Conservation (phyloP, 2,329 filamentous ascomycete species). For the Trichoderma sp. region DNA sequence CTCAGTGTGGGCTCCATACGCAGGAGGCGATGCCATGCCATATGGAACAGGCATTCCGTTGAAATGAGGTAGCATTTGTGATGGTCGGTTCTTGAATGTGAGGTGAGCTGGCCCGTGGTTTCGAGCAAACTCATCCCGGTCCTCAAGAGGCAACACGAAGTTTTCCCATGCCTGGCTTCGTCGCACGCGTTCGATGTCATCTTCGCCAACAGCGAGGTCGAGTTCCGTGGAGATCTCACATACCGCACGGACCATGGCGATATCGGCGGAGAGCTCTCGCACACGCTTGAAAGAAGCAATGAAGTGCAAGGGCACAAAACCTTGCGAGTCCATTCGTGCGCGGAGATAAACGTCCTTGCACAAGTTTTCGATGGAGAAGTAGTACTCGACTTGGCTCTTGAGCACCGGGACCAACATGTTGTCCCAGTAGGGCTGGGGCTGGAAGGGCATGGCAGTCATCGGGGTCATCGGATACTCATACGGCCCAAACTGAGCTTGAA, state of each 20-base stretch:
- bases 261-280: slow-evolving; percentile 49
- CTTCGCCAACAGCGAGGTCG: slow-evolving; percentile 71
- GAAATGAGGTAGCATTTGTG: slow-evolving; percentile 31
- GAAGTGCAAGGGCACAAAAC: slow-evolving; percentile 77
- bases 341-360: slow-evolving; percentile 90
- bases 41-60: slow-evolving; percentile 34
- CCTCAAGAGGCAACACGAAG: slow-evolving; percentile 69
- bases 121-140: slow-evolving; percentile 70
- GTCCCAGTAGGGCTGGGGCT: slow-evolving; percentile 48
- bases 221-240: slow-evolving; percentile 69
- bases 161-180: slow-evolving; percentile 72
- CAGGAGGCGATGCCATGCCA: slow-evolving; percentile 29
- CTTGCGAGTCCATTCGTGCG: slow-evolving; percentile 90
- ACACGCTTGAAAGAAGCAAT: slow-evolving; percentile 82
- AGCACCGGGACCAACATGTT: slow-evolving; percentile 47
- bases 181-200: slow-evolving; percentile 76
- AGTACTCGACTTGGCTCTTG: slow-evolving; percentile 71
- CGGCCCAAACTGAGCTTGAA: slow-evolving; percentile 35
- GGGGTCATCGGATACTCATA: slow-evolving; percentile 43
- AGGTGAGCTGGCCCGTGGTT: slow-evolving; percentile 60
- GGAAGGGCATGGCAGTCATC: slow-evolving; percentile 35
- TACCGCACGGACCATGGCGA: slow-evolving; percentile 69
- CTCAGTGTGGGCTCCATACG: slow-evolving; percentile 30
- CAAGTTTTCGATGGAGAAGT: slow-evolving; percentile 94
- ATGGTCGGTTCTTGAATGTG: slow-evolving; percentile 36